Evolutionary conservation across 352 stramenopile genomes (phyloP), one percentile per base, ranked within the genome.

Genomic region (Globisporangium carolinianum): DNA sequence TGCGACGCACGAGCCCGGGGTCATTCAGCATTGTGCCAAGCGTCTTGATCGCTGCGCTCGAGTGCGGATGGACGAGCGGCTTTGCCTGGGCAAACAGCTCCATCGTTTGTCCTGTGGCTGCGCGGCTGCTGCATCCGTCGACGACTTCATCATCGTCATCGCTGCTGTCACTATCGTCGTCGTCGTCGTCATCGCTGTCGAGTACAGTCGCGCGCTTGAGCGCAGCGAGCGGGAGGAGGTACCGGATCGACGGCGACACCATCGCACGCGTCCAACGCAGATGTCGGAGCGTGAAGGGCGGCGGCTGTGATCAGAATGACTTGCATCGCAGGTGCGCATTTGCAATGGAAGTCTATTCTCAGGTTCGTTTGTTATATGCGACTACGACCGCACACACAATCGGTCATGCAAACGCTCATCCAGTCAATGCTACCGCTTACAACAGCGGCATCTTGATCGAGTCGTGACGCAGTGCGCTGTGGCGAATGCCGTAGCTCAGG

Each of bases 401-500:
- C 39, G 39, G 11, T 43, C 41, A 14, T 46, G 10, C 41, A 46
- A 46, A 14, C 41, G 46, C 6, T 32, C 24, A 32, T 32, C 24
- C 24, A 32, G 24, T 32, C 24, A 3, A 32, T 32, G 24, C 24
- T 32, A 3, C 3, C 41, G 38, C 56, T 49, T 66, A 66, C 38
- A 67, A 46, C 35, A 67, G 56, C 24, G 61, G 57, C 38, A 64
- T 51, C 38, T 60, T 58, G 15, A 57, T 49, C 42, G 55, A 36
- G 47, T 60, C 36, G 35, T 77, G 62, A 37, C 54, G 65, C 39
- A 94, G 63, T n/a, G 71, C 57, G 55, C 80, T 92, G 65, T 95
- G 73, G 56, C 72, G 81, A 17, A 94, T 86, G 56, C 83, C 83
- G 49, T 93, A 95, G 53, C 68, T 71, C 54, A 94, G 48, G 55